A percentile compares a stretch with the other conserved stretches of the same genome.
Evolutionary conservation across 257 asterid genomes (phyloP).

Genomic region (Haberlea rhodopensis): DNA sequence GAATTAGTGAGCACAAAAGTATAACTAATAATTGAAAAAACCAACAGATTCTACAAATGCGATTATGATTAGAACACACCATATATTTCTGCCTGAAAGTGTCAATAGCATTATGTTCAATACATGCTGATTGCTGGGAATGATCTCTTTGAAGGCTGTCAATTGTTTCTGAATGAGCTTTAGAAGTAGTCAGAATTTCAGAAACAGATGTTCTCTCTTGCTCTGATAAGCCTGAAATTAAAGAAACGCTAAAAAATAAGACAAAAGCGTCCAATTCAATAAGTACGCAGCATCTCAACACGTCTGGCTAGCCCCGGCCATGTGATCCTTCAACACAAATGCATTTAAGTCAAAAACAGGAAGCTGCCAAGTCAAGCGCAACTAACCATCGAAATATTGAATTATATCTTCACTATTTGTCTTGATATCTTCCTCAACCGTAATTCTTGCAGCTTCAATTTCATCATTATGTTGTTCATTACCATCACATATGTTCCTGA

Average conservation of each 20-base stretch:
- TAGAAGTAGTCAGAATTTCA: constrained; percentile 29
- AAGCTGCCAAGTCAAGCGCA: not conserved
- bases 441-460: constrained; percentile 50
- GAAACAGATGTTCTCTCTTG: constrained; percentile 51
- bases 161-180: not conserved
- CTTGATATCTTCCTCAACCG: constrained; percentile 58
- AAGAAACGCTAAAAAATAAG: not conserved
- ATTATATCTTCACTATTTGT: constrained; percentile 1
- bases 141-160: constrained; percentile 12
- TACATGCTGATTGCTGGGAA: constrained; percentile 8
- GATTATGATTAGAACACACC: not conserved
- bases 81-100: constrained; percentile 9
- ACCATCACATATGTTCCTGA: constrained; percentile 49
- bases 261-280: not conserved
- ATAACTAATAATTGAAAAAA: too few relatives aligned
- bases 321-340: not conserved
- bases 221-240: constrained; percentile 54
- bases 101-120: constrained; percentile 1
- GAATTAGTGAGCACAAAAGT: too few relatives aligned
- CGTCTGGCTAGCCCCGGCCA: not conserved
- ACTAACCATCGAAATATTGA: constrained; percentile 42
- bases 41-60: not conserved
- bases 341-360: not conserved
- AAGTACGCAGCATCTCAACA: not conserved
- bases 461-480: constrained; percentile 64